phyloP scores from a whole-genome alignment of 2,329 filamentous ascomycete genomes.

The Teratosphaeria nubilosa region DNA sequence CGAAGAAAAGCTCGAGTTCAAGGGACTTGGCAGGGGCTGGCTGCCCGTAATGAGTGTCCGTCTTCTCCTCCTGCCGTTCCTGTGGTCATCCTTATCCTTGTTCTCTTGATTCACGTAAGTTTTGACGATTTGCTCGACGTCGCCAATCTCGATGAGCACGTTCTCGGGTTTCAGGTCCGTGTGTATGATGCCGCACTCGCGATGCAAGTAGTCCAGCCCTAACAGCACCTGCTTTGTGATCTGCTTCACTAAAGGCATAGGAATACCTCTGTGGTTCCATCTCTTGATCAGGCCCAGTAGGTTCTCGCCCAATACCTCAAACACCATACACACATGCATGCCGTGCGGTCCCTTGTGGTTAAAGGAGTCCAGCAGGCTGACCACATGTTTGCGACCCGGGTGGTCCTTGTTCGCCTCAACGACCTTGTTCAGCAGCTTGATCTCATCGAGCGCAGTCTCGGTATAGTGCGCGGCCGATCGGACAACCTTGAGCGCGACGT shows the following conservation, averaged over 20 bases:
- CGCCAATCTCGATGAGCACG: constrained; percentile 95
- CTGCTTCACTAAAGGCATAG: constrained; percentile 92
- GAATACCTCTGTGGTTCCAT: constrained; percentile 96
- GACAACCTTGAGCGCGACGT: constrained; percentile 95
- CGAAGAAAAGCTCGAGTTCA: constrained; percentile 84
- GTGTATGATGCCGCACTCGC: constrained; percentile 97
- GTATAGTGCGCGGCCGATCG: constrained; percentile 97
- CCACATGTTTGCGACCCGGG: constrained; percentile 87
- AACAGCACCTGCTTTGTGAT: constrained; percentile 97
- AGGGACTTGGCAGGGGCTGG: constrained; percentile 86
- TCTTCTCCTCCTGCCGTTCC: constrained; percentile 80
- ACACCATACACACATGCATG: constrained; percentile 97
- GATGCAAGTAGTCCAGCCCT: constrained; percentile 89
- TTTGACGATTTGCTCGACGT: constrained; percentile 97
- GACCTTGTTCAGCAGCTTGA: constrained; percentile 94
- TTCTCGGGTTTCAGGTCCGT: constrained; percentile 97
- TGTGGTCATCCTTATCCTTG: constrained; percentile 69
- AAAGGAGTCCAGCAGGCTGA: constrained; percentile 91
- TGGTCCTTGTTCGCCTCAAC: constrained; percentile 91
- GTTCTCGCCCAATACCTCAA: constrained; percentile 94
- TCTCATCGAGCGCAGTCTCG: constrained; percentile 96
- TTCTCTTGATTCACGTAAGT: constrained; percentile 79
- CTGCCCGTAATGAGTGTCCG: constrained; percentile 94
- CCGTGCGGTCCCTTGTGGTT: constrained; percentile 96
- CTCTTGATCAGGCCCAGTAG: constrained; percentile 90